Conservation (phyloP, 1,284 basidiomycete genomes). For the Sanghuangporus weigelae region DNA sequence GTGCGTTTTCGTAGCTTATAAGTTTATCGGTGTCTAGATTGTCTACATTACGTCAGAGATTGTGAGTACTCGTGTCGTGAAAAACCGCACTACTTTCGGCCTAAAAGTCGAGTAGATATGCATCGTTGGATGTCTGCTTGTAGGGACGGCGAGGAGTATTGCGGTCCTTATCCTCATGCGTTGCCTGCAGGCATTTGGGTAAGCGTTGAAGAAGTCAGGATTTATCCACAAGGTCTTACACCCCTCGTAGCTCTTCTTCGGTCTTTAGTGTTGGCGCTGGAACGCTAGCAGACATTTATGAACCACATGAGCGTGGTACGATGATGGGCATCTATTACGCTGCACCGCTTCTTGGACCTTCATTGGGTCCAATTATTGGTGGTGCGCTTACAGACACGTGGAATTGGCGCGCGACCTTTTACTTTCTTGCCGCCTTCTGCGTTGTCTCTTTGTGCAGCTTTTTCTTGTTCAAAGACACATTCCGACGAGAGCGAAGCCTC, state of each 20-base stretch:
- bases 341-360: constrained; percentile 54
- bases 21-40: constrained; percentile 31
- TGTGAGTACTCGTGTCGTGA: constrained; percentile 23
- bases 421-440: constrained; percentile 69
- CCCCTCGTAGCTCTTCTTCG: constrained; percentile 56
- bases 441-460: constrained; percentile 54
- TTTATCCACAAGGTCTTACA: not conserved
- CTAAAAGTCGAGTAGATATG: constrained; percentile 30
- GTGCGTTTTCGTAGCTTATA: constrained; percentile 4
- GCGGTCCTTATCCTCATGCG: constrained; percentile 69
- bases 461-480: constrained; percentile 75
- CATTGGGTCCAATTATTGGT: constrained; percentile 65
- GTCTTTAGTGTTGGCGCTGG: constrained; percentile 78
- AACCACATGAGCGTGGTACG: constrained; percentile 71
- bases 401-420: constrained; percentile 77
- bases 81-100: not conserved
- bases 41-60: constrained; percentile 59
- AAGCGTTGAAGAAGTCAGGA: constrained; percentile 18
- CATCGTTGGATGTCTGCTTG: constrained; percentile 57
- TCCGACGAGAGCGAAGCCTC: constrained; percentile 73
- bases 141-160: constrained; percentile 58
- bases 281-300: constrained; percentile 78
- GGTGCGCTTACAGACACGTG: constrained; percentile 67
- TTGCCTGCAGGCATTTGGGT: constrained; percentile 63
- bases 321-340: constrained; percentile 78